A percentile compares a stretch with the other conserved stretches of the same genome.
These are phyloP conservation scores for Apiosordaria backusii DNA, from an alignment of 495 filamentous ascomycete species.

Conservation along the genomic window DNA sequence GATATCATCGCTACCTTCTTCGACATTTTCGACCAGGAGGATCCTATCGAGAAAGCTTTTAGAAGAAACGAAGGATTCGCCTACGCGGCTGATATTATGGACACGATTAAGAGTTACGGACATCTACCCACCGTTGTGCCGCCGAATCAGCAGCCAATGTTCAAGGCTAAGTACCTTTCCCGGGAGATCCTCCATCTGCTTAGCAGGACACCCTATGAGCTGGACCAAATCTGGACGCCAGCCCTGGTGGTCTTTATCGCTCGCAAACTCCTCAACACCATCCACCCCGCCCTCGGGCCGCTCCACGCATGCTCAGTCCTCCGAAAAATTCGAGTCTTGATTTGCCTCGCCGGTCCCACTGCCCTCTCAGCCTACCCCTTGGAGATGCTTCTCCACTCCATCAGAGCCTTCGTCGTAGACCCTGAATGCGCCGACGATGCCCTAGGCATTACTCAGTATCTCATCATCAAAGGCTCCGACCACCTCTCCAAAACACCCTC, in stretches of 20 bases:
- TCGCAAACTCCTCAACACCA: slow-evolving; percentile 71
- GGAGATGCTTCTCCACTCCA: slow-evolving; percentile 84
- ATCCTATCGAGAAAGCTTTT: slow-evolving; percentile 66
- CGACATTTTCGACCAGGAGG: slow-evolving; percentile 67
- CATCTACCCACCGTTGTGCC: slow-evolving; percentile 59
- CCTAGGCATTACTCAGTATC: slow-evolving; percentile 80
- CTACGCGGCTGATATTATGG: slow-evolving; percentile 59
- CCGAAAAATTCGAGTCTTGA: slow-evolving; percentile 75
- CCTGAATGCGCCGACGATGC: slow-evolving; percentile 88
- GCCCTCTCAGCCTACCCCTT: slow-evolving; percentile 76
- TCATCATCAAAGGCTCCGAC: slow-evolving; percentile 63
- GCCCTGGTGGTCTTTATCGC: slow-evolving; percentile 69
- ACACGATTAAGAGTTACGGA: slow-evolving; percentile 61
- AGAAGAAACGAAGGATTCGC: slow-evolving; percentile 57
- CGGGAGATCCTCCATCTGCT: slow-evolving; percentile 75
- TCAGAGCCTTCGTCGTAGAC: slow-evolving; percentile 75
- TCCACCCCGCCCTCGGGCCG: slow-evolving; percentile 84
- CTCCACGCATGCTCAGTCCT: slow-evolving; percentile 82
- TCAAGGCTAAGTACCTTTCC: slow-evolving; percentile 69
- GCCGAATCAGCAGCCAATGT: slow-evolving; percentile 78
- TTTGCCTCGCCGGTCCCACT: slow-evolving; percentile 69
- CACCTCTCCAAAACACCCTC: slow-evolving; percentile 63
- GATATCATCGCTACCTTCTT: slow-evolving; percentile 73
- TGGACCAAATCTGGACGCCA: slow-evolving; percentile 69
- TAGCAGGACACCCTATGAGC: slow-evolving; percentile 60